phyloP scores from a whole-genome alignment of 2,329 filamentous ascomycete species.

The Tolypocladium paradoxum region DNA sequence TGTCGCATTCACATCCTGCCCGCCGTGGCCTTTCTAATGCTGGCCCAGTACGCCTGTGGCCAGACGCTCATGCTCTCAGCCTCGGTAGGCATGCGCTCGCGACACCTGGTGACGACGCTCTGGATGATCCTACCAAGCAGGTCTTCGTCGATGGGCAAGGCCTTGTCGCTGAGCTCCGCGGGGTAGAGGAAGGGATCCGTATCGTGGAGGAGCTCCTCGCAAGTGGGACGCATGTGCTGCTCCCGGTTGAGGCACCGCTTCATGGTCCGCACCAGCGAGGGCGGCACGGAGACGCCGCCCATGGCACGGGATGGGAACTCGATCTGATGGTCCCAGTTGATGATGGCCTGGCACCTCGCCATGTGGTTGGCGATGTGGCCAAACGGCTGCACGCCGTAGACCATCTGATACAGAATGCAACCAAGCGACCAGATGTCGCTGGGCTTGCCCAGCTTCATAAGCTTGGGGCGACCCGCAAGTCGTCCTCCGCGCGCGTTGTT shows the following conservation, averaged over 20 bases:
- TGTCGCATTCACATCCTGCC: constrained; percentile 14
- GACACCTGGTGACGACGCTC: constrained; percentile 49
- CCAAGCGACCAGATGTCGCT: constrained; percentile 94
- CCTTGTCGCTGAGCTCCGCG: constrained; percentile 40
- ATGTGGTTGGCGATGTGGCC: constrained; percentile 83
- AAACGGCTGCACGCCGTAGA: constrained; percentile 93
- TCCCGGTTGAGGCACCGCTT: constrained; percentile 52
- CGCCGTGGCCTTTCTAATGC: constrained; percentile 40
- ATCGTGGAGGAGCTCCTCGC: constrained; percentile 47
- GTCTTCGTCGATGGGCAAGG: constrained; percentile 52
- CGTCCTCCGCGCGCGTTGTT: constrained; percentile 50
- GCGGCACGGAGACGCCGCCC: constrained; percentile 51
- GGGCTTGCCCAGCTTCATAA: constrained; percentile 93
- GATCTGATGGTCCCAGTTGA: constrained; percentile 64
- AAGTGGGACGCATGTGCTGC: constrained; percentile 51
- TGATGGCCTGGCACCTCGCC: constrained; percentile 76
- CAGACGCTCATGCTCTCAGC: constrained; percentile 43
- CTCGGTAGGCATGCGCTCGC: constrained; percentile 47
- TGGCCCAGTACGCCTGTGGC: constrained; percentile 52
- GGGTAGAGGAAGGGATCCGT: constrained; percentile 56
- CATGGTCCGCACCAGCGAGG: constrained; percentile 49
- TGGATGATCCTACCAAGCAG: constrained; percentile 51
- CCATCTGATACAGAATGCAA: constrained; percentile 96
- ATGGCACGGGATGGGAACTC: constrained; percentile 61
- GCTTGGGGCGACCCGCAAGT: constrained; percentile 43